phyloP scores from a whole-genome alignment of 139 green algal genomes.

The Nannochloris sp. region DNA sequence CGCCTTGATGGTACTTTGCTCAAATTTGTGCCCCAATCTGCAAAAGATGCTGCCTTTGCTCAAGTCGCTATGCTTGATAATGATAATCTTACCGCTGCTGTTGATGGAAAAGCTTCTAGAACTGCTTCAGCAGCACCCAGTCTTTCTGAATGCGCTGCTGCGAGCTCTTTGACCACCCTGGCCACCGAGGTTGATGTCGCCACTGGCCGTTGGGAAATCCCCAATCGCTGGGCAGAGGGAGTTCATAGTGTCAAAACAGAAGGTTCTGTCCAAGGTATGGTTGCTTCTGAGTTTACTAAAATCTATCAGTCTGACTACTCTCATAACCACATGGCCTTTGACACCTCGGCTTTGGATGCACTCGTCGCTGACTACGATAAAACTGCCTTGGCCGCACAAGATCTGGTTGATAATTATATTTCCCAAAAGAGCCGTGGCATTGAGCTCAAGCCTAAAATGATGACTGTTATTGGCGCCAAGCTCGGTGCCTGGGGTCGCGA shows the following conservation, averaged over 20 bases:
- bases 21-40: conserved; percentile 9
- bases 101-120: not conserved
- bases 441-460: conserved; percentile 35
- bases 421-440: conserved; percentile 16
- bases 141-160: not conserved
- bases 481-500: conserved; percentile 46
- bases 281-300: conserved; percentile 23
- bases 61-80: too few relatives aligned
- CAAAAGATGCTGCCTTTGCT: not conserved
- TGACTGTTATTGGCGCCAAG: conserved; percentile 33
- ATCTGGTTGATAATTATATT: conserved; percentile 42
- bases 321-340: not conserved
- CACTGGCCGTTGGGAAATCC: conserved; percentile 5
- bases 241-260: not conserved
- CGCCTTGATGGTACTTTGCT: conserved; percentile 15
- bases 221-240: conserved; percentile 16
- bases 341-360: not conserved
- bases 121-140: not conserved
- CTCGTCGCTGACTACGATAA: not conserved
- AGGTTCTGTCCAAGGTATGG: conserved; percentile 4
- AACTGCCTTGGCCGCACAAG: not conserved
- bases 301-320: conserved; percentile 6
- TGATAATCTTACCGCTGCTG: not conserved
- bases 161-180: conserved; percentile 5
- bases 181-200: not conserved